phyloP scores from a whole-genome alignment of 2,329 filamentous ascomycete species.

The Penicillium aurantiogriseum region DNA sequence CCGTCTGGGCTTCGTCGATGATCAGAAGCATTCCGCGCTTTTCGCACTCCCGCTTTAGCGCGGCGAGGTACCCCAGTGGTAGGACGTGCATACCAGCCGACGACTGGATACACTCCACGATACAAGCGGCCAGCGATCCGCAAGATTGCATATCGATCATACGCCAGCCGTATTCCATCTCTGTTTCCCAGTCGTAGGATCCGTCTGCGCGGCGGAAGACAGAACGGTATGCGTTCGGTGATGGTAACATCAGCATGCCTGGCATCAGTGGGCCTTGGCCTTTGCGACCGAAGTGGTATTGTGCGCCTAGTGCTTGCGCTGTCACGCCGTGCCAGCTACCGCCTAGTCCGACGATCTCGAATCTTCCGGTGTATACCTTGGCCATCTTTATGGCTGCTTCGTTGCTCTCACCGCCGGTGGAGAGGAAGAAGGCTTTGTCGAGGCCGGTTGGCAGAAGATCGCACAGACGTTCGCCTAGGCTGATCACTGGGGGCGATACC shows the following conservation, averaged over 20 bases:
- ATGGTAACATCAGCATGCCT: constrained; percentile 58
- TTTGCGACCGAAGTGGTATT: constrained; percentile 31
- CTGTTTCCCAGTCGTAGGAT: constrained; percentile 63
- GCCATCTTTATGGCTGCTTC: constrained; percentile 65
- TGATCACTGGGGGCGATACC: constrained; percentile 57
- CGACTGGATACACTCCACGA: constrained; percentile 60
- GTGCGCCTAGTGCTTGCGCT: constrained; percentile 51
- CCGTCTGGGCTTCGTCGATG: constrained; percentile 61
- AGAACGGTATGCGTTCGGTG: constrained; percentile 61
- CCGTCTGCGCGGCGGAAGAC: constrained; percentile 59
- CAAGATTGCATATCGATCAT: constrained; percentile 60
- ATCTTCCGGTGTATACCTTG: constrained; percentile 63
- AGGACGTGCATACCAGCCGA: constrained; percentile 61
- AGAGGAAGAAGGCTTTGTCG: constrained; percentile 58
- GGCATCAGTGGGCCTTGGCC: constrained; percentile 44
- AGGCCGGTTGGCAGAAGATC: constrained; percentile 49
- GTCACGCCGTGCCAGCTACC: constrained; percentile 64
- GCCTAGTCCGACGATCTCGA: constrained; percentile 61
- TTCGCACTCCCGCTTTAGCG: constrained; percentile 56
- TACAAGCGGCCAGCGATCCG: constrained; percentile 62
- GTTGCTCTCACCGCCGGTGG: constrained; percentile 57
- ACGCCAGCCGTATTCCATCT: constrained; percentile 61
- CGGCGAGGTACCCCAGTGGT: constrained; percentile 57
- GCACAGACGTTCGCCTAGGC: constrained; percentile 51
- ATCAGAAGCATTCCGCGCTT: constrained; percentile 58